Conservation (phyloP, 2,329 filamentous ascomycete species). For the Apiospora pterosperma region DNA sequence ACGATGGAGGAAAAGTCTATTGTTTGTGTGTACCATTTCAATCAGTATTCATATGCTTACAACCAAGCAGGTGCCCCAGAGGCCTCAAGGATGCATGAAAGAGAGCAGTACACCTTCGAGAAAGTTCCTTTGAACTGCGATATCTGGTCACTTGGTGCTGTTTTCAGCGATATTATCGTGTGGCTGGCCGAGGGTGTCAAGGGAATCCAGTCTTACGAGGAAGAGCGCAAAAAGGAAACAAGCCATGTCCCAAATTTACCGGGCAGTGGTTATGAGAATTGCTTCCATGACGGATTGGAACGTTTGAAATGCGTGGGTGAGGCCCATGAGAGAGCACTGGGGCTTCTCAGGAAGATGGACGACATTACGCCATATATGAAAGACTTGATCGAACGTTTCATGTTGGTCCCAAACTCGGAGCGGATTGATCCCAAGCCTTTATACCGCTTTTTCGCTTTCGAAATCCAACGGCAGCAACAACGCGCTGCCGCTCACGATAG, state of each 20-base stretch:
- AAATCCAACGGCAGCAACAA: background rate
- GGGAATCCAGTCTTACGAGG: background rate
- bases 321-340: background rate
- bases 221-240: background rate
- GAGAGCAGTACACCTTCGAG: background rate
- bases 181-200: background rate
- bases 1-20: too few species aligned
- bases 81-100: background rate
- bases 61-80: background rate
- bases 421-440: background rate
- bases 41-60: background rate
- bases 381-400: background rate
- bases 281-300: background rate
- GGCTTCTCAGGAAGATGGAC: background rate
- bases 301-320: background rate
- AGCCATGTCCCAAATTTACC: background rate
- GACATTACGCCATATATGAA: background rate
- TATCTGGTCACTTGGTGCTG: background rate
- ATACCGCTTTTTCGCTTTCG: background rate
- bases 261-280: background rate
- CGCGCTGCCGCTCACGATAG: background rate
- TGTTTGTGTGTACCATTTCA: background rate
- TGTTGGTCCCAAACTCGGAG: background rate
- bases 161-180: background rate
- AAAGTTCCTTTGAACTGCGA: background rate